Conservation (phyloP, 768 basidiomycete genomes). For the Russula ochroleuca region DNA sequence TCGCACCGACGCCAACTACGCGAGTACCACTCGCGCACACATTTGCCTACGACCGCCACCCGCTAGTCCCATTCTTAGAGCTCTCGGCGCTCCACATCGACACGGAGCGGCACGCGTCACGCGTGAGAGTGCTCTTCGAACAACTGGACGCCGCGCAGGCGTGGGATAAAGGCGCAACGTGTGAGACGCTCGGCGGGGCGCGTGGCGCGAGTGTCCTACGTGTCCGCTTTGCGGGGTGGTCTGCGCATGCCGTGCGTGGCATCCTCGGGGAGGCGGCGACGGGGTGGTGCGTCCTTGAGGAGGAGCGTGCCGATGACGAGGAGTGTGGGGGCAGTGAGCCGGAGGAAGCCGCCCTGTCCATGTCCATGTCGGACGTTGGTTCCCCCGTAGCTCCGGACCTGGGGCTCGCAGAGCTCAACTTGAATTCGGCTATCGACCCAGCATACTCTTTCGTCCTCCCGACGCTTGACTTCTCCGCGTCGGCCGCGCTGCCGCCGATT, state of each 20-base stretch:
- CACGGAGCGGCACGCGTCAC: conserved; percentile 54
- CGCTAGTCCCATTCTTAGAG: conserved; percentile 51
- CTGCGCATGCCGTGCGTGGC: conserved; percentile 54
- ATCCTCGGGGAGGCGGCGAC: conserved; percentile 67
- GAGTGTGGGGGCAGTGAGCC: neutral
- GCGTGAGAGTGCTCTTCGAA: conserved; percentile 64
- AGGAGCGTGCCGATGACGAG: conserved; percentile 36
- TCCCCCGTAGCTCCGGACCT: conserved; percentile 1
- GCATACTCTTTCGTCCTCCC: conserved; percentile 71
- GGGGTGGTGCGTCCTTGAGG: conserved; percentile 74
- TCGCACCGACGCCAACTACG: conserved; percentile 67
- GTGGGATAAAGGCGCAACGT: conserved; percentile 59
- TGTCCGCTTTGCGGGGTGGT: conserved; percentile 73
- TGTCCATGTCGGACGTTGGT: conserved; percentile 33
- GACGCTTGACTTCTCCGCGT: conserved; percentile 65
- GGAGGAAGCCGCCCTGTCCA: neutral
- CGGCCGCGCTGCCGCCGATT: conserved; percentile 34
- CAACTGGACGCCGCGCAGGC: conserved; percentile 66
- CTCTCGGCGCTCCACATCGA: conserved; percentile 49
- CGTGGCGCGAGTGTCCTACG: conserved; percentile 63
- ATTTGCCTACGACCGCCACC: conserved; percentile 28
- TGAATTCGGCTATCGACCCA: conserved; percentile 43
- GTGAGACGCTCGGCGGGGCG: conserved; percentile 57
- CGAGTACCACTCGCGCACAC: conserved; percentile 53
- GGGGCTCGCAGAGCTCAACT: conserved; percentile 15